Percentiles rank a stretch among this genome's conserved stretches.
Conservation (phyloP, 148 eudicot species). For the Polygonum aviculare region DNA sequence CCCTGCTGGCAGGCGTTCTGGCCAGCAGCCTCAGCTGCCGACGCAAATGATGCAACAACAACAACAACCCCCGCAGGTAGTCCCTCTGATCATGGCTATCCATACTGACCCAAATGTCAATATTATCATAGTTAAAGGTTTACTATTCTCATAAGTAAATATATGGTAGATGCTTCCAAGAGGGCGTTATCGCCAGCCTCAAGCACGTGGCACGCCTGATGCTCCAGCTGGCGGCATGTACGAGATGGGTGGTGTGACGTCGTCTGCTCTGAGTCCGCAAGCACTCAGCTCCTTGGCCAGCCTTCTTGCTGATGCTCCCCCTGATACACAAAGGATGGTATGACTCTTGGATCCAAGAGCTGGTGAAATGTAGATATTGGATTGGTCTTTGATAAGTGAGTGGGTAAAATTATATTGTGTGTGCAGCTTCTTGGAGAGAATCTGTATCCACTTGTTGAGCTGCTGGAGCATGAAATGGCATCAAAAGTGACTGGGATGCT, state of each 20-base stretch:
- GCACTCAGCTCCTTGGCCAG: slow-evolving; percentile 63
- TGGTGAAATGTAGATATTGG: not conserved
- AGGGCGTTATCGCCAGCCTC: slow-evolving; percentile 35
- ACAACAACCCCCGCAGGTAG: slow-evolving; percentile 24
- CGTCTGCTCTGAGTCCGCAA: slow-evolving; percentile 37
- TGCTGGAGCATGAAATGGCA: slow-evolving; percentile 53
- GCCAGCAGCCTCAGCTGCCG: slow-evolving; percentile 30
- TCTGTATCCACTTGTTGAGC: slow-evolving; percentile 72
- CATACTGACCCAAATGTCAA: not conserved
- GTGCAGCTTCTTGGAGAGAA: slow-evolving; percentile 72
- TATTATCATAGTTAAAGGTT: not conserved
- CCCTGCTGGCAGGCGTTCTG: slow-evolving; percentile 53
- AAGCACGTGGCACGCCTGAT: not conserved
- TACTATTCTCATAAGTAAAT: not conserved
- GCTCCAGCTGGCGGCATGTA: not conserved
- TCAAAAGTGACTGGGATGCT: slow-evolving; percentile 93
- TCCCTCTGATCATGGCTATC: not conserved
- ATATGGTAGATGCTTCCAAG: slow-evolving; percentile 55
- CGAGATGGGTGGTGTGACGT: slow-evolving; percentile 3
- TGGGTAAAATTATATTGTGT: not conserved
- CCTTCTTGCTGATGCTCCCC: slow-evolving; percentile 71
- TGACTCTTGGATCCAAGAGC: too few species aligned
- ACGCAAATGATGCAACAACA: slow-evolving; percentile 52
- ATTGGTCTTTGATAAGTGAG: not conserved
- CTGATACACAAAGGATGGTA: slow-evolving; percentile 68